These are phyloP conservation scores for Simplicillium aogashimaense DNA, from an alignment of 2,329 filamentous ascomycete species.

Conservation along the genomic window DNA sequence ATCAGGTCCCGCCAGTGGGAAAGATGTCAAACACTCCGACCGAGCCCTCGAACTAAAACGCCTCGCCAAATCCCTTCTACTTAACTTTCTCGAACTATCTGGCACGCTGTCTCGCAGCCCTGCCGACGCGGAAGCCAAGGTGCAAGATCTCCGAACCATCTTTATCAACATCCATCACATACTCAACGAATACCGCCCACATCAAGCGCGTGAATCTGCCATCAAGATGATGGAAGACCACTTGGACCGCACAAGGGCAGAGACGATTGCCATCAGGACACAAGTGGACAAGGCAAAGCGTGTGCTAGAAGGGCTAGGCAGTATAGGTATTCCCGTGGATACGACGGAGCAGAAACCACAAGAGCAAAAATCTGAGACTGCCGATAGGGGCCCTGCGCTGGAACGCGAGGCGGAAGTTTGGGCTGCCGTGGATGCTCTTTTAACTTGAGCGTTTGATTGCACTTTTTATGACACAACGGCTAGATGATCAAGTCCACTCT, in stretches of 20 bases:
- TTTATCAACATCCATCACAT: slow-evolving; percentile 89
- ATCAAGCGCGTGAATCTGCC: slow-evolving; percentile 81
- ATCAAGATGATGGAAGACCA: slow-evolving; percentile 84
- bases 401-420: slow-evolving; percentile 24
- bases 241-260: slow-evolving; percentile 59
- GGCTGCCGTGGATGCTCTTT: slow-evolving; percentile 30
- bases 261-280: slow-evolving; percentile 59
- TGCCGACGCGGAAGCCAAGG: slow-evolving; percentile 54
- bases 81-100: slow-evolving; percentile 81
- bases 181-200: slow-evolving; percentile 87
- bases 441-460: slow-evolving; percentile 17
- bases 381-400: slow-evolving; percentile 8
- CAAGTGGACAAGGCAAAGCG: slow-evolving; percentile 64
- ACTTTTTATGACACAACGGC: too few species aligned
- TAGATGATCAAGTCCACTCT: too few species aligned
- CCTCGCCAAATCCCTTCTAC: slow-evolving; percentile 71
- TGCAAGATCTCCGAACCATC: slow-evolving; percentile 68
- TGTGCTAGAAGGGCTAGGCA: slow-evolving; percentile 59
- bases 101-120: slow-evolving; percentile 32
- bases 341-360: slow-evolving; percentile 7
- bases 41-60: slow-evolving; percentile 61
- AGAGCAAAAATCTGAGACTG: slow-evolving; percentile 5
- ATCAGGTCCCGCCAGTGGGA: slow-evolving; percentile 27
- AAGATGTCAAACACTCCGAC: slow-evolving; percentile 47
- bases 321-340: slow-evolving; percentile 24